Conservation (phyloP, 768 basidiomycete species). For the Pisolithus albus region DNA sequence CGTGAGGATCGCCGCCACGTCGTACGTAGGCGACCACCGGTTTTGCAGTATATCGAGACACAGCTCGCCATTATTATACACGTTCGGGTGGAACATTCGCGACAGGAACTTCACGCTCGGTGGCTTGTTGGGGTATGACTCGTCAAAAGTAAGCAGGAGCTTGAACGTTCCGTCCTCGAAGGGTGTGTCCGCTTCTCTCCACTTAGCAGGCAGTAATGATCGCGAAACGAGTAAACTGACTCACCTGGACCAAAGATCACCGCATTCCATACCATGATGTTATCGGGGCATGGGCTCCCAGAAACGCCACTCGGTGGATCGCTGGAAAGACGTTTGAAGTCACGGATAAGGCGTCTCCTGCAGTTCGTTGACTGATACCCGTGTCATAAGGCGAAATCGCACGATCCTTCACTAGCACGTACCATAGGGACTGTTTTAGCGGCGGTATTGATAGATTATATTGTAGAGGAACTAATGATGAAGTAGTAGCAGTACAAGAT, state of each 20-base stretch:
- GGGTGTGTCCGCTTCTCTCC: constrained; percentile 78
- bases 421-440: constrained; percentile 12
- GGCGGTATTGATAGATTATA: no score
- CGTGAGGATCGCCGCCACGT: constrained; percentile 96
- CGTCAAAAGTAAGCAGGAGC: constrained; percentile 90
- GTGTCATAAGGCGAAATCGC: not conserved
- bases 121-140: constrained; percentile 97
- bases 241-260: constrained; percentile 97
- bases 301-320: constrained; percentile 97
- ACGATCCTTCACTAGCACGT: not conserved
- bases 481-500: no score
- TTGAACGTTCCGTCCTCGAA: constrained; percentile 99
- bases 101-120: constrained; percentile 96
- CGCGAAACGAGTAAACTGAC: constrained; percentile 18
- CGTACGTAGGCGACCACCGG: constrained; percentile 97
- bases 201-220: not conserved
- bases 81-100: constrained; percentile 98
- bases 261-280: constrained; percentile 99
- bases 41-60: constrained; percentile 99
- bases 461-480: no score
- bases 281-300: constrained; percentile 94
- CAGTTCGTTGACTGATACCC: constrained; percentile 78
- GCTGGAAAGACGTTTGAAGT: constrained; percentile 91
- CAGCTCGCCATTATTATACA: constrained; percentile 96
- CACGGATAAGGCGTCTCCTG: constrained; percentile 91